A percentile compares a stretch with the other conserved stretches of the same genome.
These are phyloP conservation scores for Colletotrichum chlorophyti DNA, from an alignment of 2,329 filamentous ascomycete species.

Conservation along the genomic window DNA sequence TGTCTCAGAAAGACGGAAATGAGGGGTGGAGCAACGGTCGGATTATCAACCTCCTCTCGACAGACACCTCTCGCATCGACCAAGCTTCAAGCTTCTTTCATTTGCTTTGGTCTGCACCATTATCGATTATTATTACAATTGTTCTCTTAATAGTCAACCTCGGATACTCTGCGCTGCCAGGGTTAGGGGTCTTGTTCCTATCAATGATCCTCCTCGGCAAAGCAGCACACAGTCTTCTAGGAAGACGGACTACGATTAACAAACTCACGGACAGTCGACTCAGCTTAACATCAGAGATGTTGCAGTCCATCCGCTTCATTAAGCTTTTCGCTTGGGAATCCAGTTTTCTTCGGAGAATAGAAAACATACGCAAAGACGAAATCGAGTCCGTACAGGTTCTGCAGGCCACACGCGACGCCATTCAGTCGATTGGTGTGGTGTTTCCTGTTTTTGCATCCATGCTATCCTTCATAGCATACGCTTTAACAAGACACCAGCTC, in stretches of 20 bases:
- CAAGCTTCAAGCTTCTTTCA: slow-evolving; percentile 90
- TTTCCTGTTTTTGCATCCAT: slow-evolving; percentile 95
- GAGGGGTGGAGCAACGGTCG: slow-evolving; percentile 84
- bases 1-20: slow-evolving; percentile 47
- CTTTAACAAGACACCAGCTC: slow-evolving; percentile 70
- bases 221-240: slow-evolving; percentile 79
- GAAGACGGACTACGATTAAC: slow-evolving; percentile 81
- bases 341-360: slow-evolving; percentile 80
- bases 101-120: slow-evolving; percentile 85
- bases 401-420: slow-evolving; percentile 82
- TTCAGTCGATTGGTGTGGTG: slow-evolving; percentile 83
- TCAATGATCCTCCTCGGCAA: slow-evolving; percentile 79
- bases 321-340: slow-evolving; percentile 97
- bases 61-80: slow-evolving; percentile 92
- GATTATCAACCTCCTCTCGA: slow-evolving; percentile 92
- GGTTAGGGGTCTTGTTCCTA: slow-evolving; percentile 82
- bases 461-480: slow-evolving; percentile 89
- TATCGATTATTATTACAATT: slow-evolving; percentile 80
- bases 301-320: slow-evolving; percentile 91
- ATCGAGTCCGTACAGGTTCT: slow-evolving; percentile 85
- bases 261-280: slow-evolving; percentile 93
- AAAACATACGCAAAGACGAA: slow-evolving; percentile 76
- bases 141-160: slow-evolving; percentile 85
- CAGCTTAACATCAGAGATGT: slow-evolving; percentile 87
- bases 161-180: slow-evolving; percentile 86